Evolutionary conservation across 139 green algal species (phyloP).

Genomic region (Chlamydomonas sp.): DNA sequence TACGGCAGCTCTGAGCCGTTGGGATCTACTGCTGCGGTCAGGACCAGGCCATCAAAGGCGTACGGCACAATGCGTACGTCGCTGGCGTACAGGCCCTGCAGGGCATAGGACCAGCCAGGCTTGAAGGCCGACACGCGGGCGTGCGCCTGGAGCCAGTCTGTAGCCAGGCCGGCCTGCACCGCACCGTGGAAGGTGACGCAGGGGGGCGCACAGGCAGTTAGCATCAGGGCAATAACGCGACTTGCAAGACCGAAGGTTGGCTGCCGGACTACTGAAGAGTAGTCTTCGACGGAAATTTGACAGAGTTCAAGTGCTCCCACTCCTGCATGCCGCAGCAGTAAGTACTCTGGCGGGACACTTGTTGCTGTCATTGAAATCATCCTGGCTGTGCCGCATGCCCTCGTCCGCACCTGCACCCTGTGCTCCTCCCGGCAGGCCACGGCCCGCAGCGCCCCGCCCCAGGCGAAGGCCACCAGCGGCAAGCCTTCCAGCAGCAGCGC

Average conservation of each 20-base stretch:
- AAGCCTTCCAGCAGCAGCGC: conserved; percentile 43
- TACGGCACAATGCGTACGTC: conserved; percentile 40
- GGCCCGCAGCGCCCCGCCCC: conserved; percentile 27
- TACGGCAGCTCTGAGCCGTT: conserved; percentile 16
- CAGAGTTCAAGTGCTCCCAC: too few species aligned
- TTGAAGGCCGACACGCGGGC: neutral
- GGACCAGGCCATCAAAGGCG: conserved; percentile 44
- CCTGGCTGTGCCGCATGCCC: neutral
- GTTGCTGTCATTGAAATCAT: too few species aligned
- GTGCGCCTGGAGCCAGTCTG: conserved; percentile 17
- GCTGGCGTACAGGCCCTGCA: conserved; percentile 40
- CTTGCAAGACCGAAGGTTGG: too few species aligned
- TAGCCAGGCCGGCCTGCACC: conserved; percentile 37
- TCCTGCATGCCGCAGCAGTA: too few species aligned
- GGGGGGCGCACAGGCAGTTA: too few species aligned
- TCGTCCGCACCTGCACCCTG: conserved; percentile 48
- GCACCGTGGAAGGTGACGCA: neutral
- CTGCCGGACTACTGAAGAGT: too few species aligned
- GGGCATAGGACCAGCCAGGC: conserved; percentile 50
- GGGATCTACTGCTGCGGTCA: conserved; percentile 32
- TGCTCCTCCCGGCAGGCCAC: conserved; percentile 40
- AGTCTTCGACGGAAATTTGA: too few species aligned
- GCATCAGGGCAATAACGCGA: too few species aligned
- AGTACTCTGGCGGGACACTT: too few species aligned
- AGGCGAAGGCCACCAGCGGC: conserved; percentile 47